A percentile compares a stretch with the other conserved stretches of the same genome.
Evolutionary conservation across 2,329 filamentous ascomycete genomes (phyloP).

Genomic region (Pseudocercospora fuligena): DNA sequence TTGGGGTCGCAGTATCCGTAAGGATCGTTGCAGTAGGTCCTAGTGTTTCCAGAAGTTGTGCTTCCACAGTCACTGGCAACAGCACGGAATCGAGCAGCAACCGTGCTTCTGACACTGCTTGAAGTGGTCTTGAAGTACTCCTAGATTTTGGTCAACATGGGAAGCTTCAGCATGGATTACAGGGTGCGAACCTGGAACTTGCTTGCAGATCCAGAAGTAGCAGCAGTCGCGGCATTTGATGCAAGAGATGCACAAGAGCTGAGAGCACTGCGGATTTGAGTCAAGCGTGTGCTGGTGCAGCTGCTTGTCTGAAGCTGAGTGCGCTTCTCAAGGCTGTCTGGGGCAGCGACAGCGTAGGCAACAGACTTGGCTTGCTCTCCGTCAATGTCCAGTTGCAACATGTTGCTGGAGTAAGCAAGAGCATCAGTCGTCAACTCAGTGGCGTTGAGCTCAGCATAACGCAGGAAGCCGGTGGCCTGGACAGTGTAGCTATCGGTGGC

Average conservation of each 20-base stretch:
- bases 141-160: background rate
- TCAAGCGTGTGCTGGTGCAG: slow-evolving; percentile 14
- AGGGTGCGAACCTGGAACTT: slow-evolving; percentile 9
- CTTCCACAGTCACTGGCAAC: slow-evolving; percentile 62
- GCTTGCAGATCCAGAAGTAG: slow-evolving; percentile 13
- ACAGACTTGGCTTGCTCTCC: slow-evolving; percentile 59
- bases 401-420: slow-evolving; percentile 64
- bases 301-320: slow-evolving; percentile 12
- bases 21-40: slow-evolving; percentile 64
- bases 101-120: slow-evolving; percentile 51
- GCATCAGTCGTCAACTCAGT: slow-evolving; percentile 58
- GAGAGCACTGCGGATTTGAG: slow-evolving; percentile 14
- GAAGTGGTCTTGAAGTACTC: slow-evolving; percentile 62
- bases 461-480: slow-evolving; percentile 52
- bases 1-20: slow-evolving; percentile 57
- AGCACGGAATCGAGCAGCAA: slow-evolving; percentile 58
- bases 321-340: slow-evolving; percentile 8
- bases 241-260: slow-evolving; percentile 15
- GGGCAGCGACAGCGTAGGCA: slow-evolving; percentile 48
- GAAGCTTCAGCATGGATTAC: background rate
- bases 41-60: slow-evolving; percentile 54
- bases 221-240: slow-evolving; percentile 12
- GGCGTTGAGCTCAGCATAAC: slow-evolving; percentile 58
- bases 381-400: slow-evolving; percentile 61
- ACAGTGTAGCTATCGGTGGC: slow-evolving; percentile 8